Conservation (phyloP, 2,329 filamentous ascomycete species). For the Colletotrichum zoysiae region DNA sequence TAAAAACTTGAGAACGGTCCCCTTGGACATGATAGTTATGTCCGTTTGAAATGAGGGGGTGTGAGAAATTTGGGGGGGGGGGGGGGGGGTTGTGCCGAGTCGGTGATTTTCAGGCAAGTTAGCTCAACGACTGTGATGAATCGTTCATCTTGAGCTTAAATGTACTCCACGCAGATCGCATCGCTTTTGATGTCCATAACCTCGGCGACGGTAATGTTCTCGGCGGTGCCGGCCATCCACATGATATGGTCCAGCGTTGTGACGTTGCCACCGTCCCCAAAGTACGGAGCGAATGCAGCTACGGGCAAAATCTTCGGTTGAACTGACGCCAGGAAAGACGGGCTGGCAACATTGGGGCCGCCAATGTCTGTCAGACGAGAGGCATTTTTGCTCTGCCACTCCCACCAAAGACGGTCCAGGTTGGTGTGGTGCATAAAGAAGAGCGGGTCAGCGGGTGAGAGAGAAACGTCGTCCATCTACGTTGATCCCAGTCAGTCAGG, state of each 20-base stretch:
- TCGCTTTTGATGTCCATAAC: slow-evolving; percentile 48
- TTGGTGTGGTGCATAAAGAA: slow-evolving; percentile 39
- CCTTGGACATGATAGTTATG: too few relatives aligned
- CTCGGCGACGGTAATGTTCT: slow-evolving; percentile 44
- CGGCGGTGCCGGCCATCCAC: slow-evolving; percentile 47
- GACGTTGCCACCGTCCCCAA: slow-evolving; percentile 42
- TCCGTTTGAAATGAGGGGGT: too few relatives aligned
- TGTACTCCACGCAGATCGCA: slow-evolving; percentile 47
- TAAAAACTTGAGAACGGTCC: too few relatives aligned
- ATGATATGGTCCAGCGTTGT: slow-evolving; percentile 47
- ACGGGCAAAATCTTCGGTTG: not conserved
- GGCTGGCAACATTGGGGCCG: slow-evolving; percentile 18
- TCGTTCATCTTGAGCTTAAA: slow-evolving; percentile 1
- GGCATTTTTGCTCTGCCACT: slow-evolving; percentile 36
- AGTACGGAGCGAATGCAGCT: not conserved
- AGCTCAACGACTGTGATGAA: not conserved
- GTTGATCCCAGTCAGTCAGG: not conserved
- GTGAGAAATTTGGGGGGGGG: too few relatives aligned
- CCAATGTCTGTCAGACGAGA: slow-evolving; percentile 28
- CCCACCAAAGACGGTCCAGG: slow-evolving; percentile 35
- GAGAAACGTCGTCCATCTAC: slow-evolving; percentile 32
- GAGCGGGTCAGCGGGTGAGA: slow-evolving; percentile 33
- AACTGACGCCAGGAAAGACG: not conserved
- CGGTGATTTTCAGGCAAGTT: not conserved
- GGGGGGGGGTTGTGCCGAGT: too few relatives aligned